Base-by-base conservation (phyloP, 1,139 yeast genomes). In the Yamadazyma membranifaciens region DNA sequence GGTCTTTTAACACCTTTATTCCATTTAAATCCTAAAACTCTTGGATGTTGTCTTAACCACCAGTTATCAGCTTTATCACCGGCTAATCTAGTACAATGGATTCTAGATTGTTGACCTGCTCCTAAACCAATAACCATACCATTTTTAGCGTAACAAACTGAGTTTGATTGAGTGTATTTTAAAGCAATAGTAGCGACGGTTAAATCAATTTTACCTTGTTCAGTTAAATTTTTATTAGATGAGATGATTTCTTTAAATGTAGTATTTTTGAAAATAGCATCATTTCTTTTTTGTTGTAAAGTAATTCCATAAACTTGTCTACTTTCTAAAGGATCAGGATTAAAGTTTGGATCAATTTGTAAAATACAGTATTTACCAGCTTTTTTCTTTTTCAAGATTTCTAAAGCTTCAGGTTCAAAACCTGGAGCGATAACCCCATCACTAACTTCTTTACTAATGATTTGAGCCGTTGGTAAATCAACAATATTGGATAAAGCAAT, bases 341-440 rank as follows among this genome's bases (percentile, higher is more conserved):
- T 80, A 74, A 75, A 92, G 73, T 87, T 84, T 54, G 97, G 97
- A 69, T 92, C 98, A 56, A 92, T 88, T 74, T 92, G 95, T 60
- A 92, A 75, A 47, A 92, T 85, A 70, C 97, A 89, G 77, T 92
- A 92, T 73, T 92, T 92, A 59, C 98, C 98, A 51, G 86, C 88
- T 80, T 92, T 92, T 80, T 92, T 92, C 76, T 87, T 85, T 65
- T 80, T 79, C 63, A 92, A 80, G 55, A 92, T 75, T 52, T 78
- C 95, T 56, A 92, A 77, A 39, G 98, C 98, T 65, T 86, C 98
- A 47, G 87, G 86, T 56, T 86, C 87, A 69, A 73, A 92, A 44
- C 96, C 98, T 55, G 98, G 98, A 33, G 98, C 98, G 72, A 92
- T 87, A 45, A 92, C 96, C 75, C 98, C 98, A 63, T 92, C 98